phyloP scores from a whole-genome alignment of 805 yeast genomes.

The Nakazawaea wickerhamii region DNA sequence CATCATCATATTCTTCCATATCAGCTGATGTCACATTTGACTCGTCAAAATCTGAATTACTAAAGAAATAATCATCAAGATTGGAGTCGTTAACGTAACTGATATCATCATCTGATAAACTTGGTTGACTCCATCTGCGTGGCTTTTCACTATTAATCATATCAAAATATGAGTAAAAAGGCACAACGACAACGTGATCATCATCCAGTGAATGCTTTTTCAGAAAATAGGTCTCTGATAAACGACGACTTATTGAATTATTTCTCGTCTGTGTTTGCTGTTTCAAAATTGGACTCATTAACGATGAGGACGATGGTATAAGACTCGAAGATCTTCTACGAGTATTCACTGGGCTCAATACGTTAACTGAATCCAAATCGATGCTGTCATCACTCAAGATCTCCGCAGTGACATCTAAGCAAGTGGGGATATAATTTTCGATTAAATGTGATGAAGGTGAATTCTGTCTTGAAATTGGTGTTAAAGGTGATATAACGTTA shows the following conservation, averaged over 20 bases:
- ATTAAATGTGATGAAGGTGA: conserved; percentile 11
- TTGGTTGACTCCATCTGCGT: neutral
- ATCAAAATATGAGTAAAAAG: conserved; percentile 12
- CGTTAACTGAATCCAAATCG: conserved; percentile 64
- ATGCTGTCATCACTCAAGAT: conserved; percentile 50
- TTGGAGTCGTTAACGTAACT: neutral
- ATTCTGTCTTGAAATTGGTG: neutral
- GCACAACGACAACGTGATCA: neutral
- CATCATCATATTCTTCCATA: neutral
- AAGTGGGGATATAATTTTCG: conserved; percentile 76
- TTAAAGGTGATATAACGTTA: neutral
- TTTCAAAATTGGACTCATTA: conserved; percentile 1
- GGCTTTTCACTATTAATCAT: conserved; percentile 4
- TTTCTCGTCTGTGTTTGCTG: conserved; percentile 4
- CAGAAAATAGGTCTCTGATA: conserved; percentile 4
- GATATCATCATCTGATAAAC: neutral
- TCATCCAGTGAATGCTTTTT: neutral
- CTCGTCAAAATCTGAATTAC: neutral
- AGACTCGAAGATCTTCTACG: conserved; percentile 1
- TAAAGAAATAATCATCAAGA: neutral
- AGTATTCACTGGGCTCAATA: conserved; percentile 33
- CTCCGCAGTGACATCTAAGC: conserved; percentile 71
- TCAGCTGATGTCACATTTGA: no score
- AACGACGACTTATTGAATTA: conserved; percentile 7
- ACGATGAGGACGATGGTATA: neutral